Conservation (phyloP, 805 yeast species). For the Dipodascopsis tothii region DNA sequence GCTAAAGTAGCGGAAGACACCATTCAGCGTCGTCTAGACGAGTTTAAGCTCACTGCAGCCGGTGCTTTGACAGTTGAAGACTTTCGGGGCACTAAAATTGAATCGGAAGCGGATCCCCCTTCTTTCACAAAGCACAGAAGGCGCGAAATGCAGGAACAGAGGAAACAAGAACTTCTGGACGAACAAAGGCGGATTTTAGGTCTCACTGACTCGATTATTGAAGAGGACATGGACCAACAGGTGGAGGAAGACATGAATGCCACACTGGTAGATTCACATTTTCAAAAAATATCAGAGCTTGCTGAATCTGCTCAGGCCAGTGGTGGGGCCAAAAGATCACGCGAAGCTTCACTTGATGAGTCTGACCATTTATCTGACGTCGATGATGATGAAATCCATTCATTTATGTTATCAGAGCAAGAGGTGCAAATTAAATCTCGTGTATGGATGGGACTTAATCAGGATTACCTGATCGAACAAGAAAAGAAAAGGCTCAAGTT, state of each 20-base stretch:
- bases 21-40: slow-evolving; percentile 79
- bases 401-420: slow-evolving; percentile 46
- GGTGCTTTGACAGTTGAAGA: slow-evolving; percentile 65
- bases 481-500: slow-evolving; percentile 74
- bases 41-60: slow-evolving; percentile 70
- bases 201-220: slow-evolving; percentile 11
- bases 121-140: slow-evolving; percentile 59
- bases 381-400: slow-evolving; percentile 72
- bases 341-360: slow-evolving; percentile 39
- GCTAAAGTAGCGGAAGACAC: slow-evolving; percentile 95
- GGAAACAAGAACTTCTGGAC: slow-evolving; percentile 23
- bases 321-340: background rate
- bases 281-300: slow-evolving; percentile 22
- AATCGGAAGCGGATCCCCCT: slow-evolving; percentile 67
- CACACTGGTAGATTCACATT: slow-evolving; percentile 23
- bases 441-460: slow-evolving; percentile 84
- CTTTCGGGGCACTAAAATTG: slow-evolving; percentile 48
- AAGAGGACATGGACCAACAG: slow-evolving; percentile 28
- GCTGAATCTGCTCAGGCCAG: background rate
- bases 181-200: slow-evolving; percentile 18
- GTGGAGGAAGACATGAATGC: slow-evolving; percentile 28
- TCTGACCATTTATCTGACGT: slow-evolving; percentile 63
- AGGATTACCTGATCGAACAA: slow-evolving; percentile 76
- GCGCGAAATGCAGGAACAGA: slow-evolving; percentile 30
- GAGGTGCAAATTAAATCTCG: slow-evolving; percentile 66